A percentile compares a stretch with the other conserved stretches of the same genome.
Evolutionary conservation across 2,329 filamentous ascomycete species (phyloP).

Genomic region (Coniochaeta sp.): DNA sequence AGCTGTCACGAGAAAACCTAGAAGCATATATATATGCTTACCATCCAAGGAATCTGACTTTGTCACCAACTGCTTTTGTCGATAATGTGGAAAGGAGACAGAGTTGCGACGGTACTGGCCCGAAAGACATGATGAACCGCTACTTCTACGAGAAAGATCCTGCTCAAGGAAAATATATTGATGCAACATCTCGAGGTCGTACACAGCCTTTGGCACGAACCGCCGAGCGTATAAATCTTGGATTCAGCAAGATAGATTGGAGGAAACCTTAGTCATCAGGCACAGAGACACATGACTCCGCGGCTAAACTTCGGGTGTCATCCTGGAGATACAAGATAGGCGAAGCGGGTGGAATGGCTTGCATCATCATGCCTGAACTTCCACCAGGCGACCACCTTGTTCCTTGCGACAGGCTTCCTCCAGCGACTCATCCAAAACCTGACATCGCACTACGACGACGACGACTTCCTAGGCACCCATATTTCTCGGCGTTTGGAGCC

Average conservation of each 20-base stretch:
- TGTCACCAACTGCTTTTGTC: constrained; percentile 49
- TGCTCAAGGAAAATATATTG: not conserved
- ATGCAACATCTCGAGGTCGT: not conserved
- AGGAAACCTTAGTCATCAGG: not conserved
- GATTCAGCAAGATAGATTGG: no score
- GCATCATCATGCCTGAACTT: constrained; percentile 4
- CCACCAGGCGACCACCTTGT: not conserved
- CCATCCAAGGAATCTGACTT: constrained; percentile 91
- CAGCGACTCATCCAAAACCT: not conserved
- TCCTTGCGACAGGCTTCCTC: not conserved
- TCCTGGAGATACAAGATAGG: not conserved
- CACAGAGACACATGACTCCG: not conserved
- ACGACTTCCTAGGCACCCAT: not conserved
- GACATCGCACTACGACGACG: not conserved
- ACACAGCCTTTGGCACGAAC: not conserved
- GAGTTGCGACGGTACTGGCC: constrained; percentile 56
- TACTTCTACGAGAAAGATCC: not conserved
- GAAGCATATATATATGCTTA: constrained; percentile 35
- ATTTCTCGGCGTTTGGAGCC: not conserved
- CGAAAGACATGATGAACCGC: constrained; percentile 36
- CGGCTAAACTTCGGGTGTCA: not conserved
- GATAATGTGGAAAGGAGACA: constrained; percentile 59
- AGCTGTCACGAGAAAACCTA: not conserved
- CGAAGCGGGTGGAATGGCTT: constrained; percentile 4
- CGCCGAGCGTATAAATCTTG: not conserved